Base-by-base conservation (phyloP, 148 eudicot genomes). In the Salicornia ramosissima region DNA sequence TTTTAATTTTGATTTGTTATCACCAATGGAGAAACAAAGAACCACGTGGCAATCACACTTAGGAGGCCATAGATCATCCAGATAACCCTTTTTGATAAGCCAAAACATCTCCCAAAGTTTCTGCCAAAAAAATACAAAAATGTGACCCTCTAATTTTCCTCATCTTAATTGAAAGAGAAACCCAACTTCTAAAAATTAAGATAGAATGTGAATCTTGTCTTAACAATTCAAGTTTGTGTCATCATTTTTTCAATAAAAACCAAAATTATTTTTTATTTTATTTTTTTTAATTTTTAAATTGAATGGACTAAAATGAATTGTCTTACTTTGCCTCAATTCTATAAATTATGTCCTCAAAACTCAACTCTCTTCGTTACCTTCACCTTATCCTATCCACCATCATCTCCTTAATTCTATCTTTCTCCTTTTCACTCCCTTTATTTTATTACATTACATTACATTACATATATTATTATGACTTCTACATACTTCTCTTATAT, bases 311-410 rank as follows among this genome's bases (percentile, higher is more conserved):
- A 53, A 78, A 72, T 71, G 16, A 13, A 12, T 60, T 51, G 55
- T 22, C 69, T 69, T 72, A 3, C 40, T 36, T 36, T 36, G 40
- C 40, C 40, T 36, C 40, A 3, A 36, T 36, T 36, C 40, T 36
- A 36, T 36, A 36, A 36, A 36, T 36, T 36, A 36, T 64, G 47
- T 22, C 28, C 64, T 31, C 51, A 25, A 71, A 47, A 33, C 19
- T 26, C 30, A 5, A 18, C 19, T 15, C 25, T 1, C 39, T 51
- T 22, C 53, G 28, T 59, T 50, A 40, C 50, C 24, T 53, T 60
- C 68, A 67, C 55, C 80, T 77, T 67, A 77, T 78, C 81, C 77
- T 72, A 77, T 77, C 80, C 46, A 33, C 64, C 39, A 30, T 14
- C 22, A 33, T 51, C 7, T 49, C n/a, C 36, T 26, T 64, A 19